These are phyloP conservation scores for Trichosporon sp. DNA, from an alignment of 1,284 basidiomycete species.

Conservation along the genomic window DNA sequence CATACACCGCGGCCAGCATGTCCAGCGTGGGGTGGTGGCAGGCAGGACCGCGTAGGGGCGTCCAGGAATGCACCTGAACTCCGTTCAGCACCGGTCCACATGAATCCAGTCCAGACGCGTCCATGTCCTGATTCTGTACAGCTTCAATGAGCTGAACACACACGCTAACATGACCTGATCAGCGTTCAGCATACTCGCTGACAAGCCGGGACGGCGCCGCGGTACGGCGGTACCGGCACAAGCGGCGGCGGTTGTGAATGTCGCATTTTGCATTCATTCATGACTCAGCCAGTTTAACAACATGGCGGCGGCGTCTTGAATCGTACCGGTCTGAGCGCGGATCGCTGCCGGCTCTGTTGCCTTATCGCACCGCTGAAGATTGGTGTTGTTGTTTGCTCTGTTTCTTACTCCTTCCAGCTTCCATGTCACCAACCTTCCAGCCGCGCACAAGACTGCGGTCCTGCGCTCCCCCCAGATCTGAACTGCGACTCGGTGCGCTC, in stretches of 20 bases:
- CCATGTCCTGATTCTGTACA: not conserved
- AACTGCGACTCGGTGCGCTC: not conserved
- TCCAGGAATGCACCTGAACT: constrained; percentile 2
- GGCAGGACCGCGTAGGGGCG: not conserved
- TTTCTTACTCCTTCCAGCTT: not conserved
- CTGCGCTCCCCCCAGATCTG: not conserved
- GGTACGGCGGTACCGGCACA: not conserved
- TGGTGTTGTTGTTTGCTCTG: no score
- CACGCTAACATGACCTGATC: not conserved
- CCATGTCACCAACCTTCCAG: not conserved
- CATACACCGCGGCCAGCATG: not conserved
- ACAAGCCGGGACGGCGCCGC: not conserved
- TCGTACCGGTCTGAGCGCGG: not conserved
- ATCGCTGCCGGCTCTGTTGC: not conserved
- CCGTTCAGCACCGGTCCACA: not conserved
- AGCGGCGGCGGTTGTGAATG: not conserved
- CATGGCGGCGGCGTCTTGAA: not conserved
- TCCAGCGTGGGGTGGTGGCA: not conserved
- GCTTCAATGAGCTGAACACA: no score
- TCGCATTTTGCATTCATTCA: not conserved
- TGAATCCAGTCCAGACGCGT: not conserved
- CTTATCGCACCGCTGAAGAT: no score
- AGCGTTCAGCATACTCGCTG: not conserved
- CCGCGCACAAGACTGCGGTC: no score
- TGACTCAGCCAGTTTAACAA: not conserved